These are phyloP conservation scores for Myriosclerotinia scirpicola DNA, from an alignment of 2,329 filamentous ascomycete species.

Conservation along the genomic window DNA sequence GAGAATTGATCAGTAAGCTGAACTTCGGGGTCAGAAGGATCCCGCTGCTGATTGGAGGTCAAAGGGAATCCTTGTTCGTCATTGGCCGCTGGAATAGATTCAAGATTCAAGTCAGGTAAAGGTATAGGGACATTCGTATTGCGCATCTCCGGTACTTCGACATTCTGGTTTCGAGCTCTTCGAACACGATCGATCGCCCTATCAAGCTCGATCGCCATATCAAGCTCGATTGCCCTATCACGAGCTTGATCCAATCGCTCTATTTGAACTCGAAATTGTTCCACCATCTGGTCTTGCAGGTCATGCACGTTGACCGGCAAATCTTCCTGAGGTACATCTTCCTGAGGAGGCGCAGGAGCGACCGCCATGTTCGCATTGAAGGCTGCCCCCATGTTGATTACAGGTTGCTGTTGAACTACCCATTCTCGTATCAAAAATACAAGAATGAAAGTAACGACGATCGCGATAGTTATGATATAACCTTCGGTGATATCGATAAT, in stretches of 20 bases:
- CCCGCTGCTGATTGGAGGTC: slow-evolving; percentile 24
- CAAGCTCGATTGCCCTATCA: slow-evolving; percentile 2
- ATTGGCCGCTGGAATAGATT: neutral
- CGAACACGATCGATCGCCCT: slow-evolving; percentile 10
- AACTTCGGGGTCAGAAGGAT: slow-evolving; percentile 30
- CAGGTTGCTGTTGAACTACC: slow-evolving; percentile 95
- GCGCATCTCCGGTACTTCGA: neutral
- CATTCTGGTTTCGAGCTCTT: slow-evolving; percentile 19
- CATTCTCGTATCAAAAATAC: slow-evolving; percentile 96
- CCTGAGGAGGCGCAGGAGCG: slow-evolving; percentile 40
- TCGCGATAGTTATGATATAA: slow-evolving; percentile 86
- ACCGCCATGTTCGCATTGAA: slow-evolving; percentile 57
- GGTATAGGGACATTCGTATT: neutral
- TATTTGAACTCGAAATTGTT: slow-evolving; percentile 24
- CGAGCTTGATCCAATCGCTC: slow-evolving; percentile 19
- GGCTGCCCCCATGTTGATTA: slow-evolving; percentile 74
- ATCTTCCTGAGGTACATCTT: slow-evolving; percentile 24
- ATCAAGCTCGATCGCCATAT: slow-evolving; percentile 1
- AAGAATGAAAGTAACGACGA: slow-evolving; percentile 94
- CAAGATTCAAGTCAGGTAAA: neutral
- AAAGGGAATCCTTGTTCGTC: neutral
- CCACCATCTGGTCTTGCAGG: slow-evolving; percentile 20
- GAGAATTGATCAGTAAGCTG: slow-evolving; percentile 47
- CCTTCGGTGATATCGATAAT: slow-evolving; percentile 86
- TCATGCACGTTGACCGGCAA: slow-evolving; percentile 15